phyloP scores from a whole-genome alignment of 2,329 filamentous ascomycete genomes.

The Paecilomyces niveus region DNA sequence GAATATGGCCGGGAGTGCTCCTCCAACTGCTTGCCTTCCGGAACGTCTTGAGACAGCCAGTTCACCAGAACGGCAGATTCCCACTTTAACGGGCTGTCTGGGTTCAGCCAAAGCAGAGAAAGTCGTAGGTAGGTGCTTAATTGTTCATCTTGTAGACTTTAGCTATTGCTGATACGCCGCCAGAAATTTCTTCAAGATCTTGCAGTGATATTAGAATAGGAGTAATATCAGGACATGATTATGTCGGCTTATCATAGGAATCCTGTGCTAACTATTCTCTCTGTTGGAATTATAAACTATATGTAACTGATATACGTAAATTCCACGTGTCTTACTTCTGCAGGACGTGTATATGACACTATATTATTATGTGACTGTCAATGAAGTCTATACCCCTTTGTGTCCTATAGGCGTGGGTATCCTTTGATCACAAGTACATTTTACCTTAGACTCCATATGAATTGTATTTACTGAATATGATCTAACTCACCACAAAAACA shows the following conservation, averaged over 20 bases:
- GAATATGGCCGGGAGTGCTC: background rate
- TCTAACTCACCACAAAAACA: background rate
- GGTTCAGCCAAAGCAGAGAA: background rate
- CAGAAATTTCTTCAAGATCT: no score
- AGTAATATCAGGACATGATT: no score
- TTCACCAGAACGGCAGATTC: background rate
- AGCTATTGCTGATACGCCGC: no score
- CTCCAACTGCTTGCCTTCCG: background rate
- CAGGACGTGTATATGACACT: background rate
- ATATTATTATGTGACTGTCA: background rate
- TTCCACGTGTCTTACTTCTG: background rate
- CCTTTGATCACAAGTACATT: no score
- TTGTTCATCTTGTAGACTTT: no score
- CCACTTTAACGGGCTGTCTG: background rate
- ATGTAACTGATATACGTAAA: background rate
- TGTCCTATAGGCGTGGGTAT: background rate
- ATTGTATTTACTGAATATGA: background rate
- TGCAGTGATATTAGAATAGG: no score
- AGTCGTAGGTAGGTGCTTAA: background rate
- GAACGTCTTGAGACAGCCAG: background rate
- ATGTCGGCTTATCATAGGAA: no score
- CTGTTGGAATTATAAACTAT: background rate
- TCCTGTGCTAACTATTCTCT: background rate
- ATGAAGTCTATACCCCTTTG: background rate
- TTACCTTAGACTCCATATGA: background rate